Evolutionary conservation across 176 grass and related monocot genomes (phyloP).

Genomic region (Alloteropsis semialata): DNA sequence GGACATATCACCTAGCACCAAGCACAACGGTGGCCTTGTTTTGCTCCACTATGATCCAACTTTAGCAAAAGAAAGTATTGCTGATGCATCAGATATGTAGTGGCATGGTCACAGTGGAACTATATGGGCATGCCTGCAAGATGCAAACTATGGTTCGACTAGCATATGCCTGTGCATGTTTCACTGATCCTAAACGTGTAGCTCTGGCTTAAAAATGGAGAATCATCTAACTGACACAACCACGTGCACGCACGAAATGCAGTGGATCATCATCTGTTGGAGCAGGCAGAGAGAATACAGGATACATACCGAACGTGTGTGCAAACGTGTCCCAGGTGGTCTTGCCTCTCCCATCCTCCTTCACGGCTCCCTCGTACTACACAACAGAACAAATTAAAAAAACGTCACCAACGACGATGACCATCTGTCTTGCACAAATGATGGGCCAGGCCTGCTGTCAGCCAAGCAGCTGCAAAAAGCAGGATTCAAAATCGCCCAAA

Average conservation of each 20-base stretch:
- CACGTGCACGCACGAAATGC: not conserved
- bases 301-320: conserved; percentile 68
- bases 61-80: not conserved
- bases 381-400: not conserved
- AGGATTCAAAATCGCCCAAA: not conserved
- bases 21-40: not conserved
- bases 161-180: not conserved
- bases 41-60: conserved; percentile 1
- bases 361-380: conserved; percentile 93
- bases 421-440: not conserved
- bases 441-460: too few relatives aligned
- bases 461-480: not conserved
- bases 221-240: not conserved
- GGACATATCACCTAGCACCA: not conserved
- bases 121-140: not conserved
- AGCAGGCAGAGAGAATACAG: not conserved
- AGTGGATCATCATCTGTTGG: not conserved
- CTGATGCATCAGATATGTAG: not conserved
- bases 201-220: not conserved
- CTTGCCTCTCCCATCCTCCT: conserved; percentile 65
- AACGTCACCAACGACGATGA: not conserved
- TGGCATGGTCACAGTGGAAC: not conserved
- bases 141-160: not conserved
- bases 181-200: not conserved
- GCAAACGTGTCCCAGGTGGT: conserved; percentile 91